Conservation (phyloP, 2,329 filamentous ascomycete genomes). For the Peltaster fructicola region DNA sequence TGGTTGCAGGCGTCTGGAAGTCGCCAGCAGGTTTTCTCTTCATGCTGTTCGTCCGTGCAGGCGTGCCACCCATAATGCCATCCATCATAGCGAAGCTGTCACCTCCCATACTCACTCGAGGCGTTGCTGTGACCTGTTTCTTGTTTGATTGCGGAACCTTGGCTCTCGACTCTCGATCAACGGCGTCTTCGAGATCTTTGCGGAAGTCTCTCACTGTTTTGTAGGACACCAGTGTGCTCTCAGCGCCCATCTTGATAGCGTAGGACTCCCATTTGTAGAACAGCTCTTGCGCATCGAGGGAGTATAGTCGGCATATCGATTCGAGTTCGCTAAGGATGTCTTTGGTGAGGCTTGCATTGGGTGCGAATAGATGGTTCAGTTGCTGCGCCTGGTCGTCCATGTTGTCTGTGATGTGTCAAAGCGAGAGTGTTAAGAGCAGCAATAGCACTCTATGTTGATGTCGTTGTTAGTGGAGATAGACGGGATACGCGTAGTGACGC, state of each 20-base stretch:
- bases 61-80: slow-evolving; percentile 28
- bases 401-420: no score
- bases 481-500: no score
- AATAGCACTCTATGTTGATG: slow-evolving; percentile 1
- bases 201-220: slow-evolving; percentile 63
- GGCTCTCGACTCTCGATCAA: slow-evolving; percentile 59
- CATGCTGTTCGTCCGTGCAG: slow-evolving; percentile 22
- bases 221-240: slow-evolving; percentile 55
- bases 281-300: slow-evolving; percentile 64
- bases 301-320: slow-evolving; percentile 73
- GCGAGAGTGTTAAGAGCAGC: neutral
- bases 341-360: slow-evolving; percentile 39
- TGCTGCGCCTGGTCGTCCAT: slow-evolving; percentile 29
- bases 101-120: slow-evolving; percentile 35
- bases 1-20: slow-evolving; percentile 32
- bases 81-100: slow-evolving; percentile 58
- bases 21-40: slow-evolving; percentile 31
- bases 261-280: slow-evolving; percentile 99
- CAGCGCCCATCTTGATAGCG: slow-evolving; percentile 79
- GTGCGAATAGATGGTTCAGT: slow-evolving; percentile 42
- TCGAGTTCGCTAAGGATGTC: slow-evolving; percentile 69
- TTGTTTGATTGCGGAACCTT: slow-evolving; percentile 39
- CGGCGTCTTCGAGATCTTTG: slow-evolving; percentile 63
- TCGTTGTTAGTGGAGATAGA: no score
- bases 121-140: slow-evolving; percentile 42